Conservation (phyloP, 106 monocot genomes). For the Apostasia shenzhenica region DNA sequence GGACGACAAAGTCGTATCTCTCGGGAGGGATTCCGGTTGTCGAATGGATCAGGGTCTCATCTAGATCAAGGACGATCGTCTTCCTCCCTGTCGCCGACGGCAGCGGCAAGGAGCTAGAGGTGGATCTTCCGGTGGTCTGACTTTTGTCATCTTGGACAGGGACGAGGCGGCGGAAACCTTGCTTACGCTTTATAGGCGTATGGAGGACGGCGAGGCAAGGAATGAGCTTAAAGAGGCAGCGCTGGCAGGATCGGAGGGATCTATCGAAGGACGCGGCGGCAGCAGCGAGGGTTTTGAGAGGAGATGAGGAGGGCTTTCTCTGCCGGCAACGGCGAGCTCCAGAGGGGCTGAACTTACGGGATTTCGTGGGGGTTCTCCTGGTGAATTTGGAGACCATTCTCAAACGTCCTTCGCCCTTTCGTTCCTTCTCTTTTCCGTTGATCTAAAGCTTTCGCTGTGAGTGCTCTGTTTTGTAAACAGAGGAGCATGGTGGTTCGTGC, state of each 20-base stretch:
- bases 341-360: constrained; percentile 15
- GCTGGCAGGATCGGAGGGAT: constrained; percentile 67
- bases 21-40: constrained; percentile 32
- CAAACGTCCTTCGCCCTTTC: no score
- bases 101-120: constrained; percentile 4
- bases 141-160: background rate
- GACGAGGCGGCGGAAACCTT: constrained; percentile 49
- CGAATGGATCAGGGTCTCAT: constrained; percentile 90
- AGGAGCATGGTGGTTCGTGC: background rate
- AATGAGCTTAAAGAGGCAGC: constrained; percentile 59
- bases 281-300: constrained; percentile 22
- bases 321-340: constrained; percentile 6
- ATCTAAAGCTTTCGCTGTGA: background rate
- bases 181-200: constrained; percentile 17
- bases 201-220: constrained; percentile 23
- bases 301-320: constrained; percentile 12
- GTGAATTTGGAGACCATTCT: constrained; percentile 60
- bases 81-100: constrained; percentile 16
- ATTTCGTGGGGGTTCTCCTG: constrained; percentile 22
- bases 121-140: background rate
- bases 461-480: background rate
- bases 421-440: background rate
- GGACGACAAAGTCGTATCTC: constrained; percentile 67
- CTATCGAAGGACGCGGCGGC: constrained; percentile 43
- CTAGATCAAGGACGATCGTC: constrained; percentile 84